phyloP scores from a whole-genome alignment of 345 rosid genomes.

The Eucalyptus rudis region DNA sequence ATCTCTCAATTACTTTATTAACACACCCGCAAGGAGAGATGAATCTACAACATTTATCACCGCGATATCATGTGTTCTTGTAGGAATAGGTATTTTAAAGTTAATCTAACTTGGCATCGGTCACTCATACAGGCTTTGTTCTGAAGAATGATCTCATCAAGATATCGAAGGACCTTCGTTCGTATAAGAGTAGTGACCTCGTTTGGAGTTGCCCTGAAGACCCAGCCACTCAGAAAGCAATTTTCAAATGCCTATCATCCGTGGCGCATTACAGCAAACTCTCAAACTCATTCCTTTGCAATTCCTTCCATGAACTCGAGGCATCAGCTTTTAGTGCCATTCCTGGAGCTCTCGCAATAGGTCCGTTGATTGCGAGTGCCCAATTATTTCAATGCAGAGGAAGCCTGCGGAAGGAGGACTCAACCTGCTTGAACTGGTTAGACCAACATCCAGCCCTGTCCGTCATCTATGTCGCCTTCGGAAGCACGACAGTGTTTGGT shows the following conservation, averaged over 20 bases:
- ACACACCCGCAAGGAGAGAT: neutral
- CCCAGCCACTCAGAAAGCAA: neutral
- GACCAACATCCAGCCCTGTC: slow-evolving; percentile 15
- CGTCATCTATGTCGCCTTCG: slow-evolving; percentile 39
- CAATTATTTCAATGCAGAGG: neutral
- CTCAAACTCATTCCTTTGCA: slow-evolving; percentile 1
- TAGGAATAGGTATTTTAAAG: neutral
- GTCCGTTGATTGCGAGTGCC: slow-evolving; percentile 5
- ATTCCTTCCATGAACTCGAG: neutral
- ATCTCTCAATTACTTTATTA: neutral
- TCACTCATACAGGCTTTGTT: neutral
- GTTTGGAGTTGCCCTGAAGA: neutral
- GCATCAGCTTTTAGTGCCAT: neutral
- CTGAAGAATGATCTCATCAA: neutral
- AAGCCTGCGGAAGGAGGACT: slow-evolving; percentile 13
- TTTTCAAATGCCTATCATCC: neutral
- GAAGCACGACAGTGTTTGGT: slow-evolving; percentile 4
- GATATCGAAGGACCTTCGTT: neutral
- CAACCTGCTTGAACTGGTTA: slow-evolving; percentile 27
- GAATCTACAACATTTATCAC: neutral
- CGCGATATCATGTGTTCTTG: neutral
- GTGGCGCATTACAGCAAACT: neutral
- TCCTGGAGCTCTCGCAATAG: slow-evolving; percentile 8
- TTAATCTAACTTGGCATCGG: neutral
- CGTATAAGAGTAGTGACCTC: neutral